Conservation (phyloP, 2,329 filamentous ascomycete species). For the Xylariaceae sp. region DNA sequence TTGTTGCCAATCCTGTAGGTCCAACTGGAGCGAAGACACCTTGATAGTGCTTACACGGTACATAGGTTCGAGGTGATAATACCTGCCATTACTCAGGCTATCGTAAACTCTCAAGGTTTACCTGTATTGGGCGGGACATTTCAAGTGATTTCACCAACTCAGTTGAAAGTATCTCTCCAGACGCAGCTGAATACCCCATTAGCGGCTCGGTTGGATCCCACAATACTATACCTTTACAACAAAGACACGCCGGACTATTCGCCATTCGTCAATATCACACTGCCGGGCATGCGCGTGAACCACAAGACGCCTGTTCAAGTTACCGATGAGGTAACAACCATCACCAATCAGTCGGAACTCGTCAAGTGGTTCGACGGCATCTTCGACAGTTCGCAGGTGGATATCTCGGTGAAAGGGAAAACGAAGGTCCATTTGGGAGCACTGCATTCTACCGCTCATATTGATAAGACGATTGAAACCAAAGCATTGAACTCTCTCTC, state of each 20-base stretch:
- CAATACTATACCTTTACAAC: constrained; percentile 40
- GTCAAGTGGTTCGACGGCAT: constrained; percentile 36
- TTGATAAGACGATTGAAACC: constrained; percentile 41
- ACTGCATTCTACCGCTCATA: constrained; percentile 33
- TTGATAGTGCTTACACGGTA: constrained; percentile 4
- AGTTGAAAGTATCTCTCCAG: constrained; percentile 34
- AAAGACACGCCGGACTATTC: constrained; percentile 30
- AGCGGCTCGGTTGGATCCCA: constrained; percentile 34
- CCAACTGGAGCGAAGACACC: not conserved
- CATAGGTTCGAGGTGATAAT: constrained; percentile 43
- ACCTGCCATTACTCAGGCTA: constrained; percentile 42
- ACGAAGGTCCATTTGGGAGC: constrained; percentile 37
- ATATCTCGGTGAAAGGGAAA: constrained; percentile 36
- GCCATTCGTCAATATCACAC: constrained; percentile 28
- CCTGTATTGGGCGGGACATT: constrained; percentile 36
- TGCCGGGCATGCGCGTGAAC: constrained; percentile 32
- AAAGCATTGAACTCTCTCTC: constrained; percentile 35
- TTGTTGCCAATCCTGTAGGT: constrained; percentile 44
- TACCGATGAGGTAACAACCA: constrained; percentile 31
- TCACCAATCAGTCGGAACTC: constrained; percentile 39
- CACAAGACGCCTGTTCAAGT: constrained; percentile 36
- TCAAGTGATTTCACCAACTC: constrained; percentile 29
- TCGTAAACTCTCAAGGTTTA: constrained; percentile 40
- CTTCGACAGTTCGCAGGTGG: constrained; percentile 34
- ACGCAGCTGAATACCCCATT: constrained; percentile 38